Percentiles rank a stretch among this genome's conserved stretches.
These are phyloP conservation scores for Agrocybe praecox DNA, from an alignment of 768 basidiomycete genomes.

Conservation along the genomic window DNA sequence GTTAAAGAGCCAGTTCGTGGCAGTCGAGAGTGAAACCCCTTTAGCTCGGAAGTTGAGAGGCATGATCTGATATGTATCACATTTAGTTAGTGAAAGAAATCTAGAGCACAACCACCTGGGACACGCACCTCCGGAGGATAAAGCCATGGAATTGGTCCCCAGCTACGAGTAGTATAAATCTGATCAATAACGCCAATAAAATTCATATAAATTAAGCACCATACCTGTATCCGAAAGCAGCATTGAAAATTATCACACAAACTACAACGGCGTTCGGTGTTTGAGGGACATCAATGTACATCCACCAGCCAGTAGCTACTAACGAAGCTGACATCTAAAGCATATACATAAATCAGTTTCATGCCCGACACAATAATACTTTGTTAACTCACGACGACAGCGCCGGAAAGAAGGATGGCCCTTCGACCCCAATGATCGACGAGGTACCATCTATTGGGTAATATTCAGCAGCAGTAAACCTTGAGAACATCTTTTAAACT, in stretches of 20 bases:
- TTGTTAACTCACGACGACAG: slow-evolving; percentile 61
- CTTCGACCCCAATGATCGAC: slow-evolving; percentile 92
- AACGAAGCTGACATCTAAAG: slow-evolving; percentile 81
- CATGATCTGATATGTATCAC: slow-evolving; percentile 69
- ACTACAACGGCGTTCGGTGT: slow-evolving; percentile 88
- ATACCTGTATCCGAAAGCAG: slow-evolving; percentile 87
- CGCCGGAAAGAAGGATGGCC: slow-evolving; percentile 84
- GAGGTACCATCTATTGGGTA: slow-evolving; percentile 76
- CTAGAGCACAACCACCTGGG: no score
- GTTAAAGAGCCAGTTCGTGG: slow-evolving; percentile 89
- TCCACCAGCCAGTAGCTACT: slow-evolving; percentile 87
- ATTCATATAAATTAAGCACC: no score
- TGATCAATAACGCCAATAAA: no score
- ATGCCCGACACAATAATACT: neutral
- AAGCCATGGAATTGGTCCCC: slow-evolving; percentile 89
- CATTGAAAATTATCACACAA: slow-evolving; percentile 92
- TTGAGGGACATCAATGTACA: slow-evolving; percentile 84
- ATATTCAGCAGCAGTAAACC: slow-evolving; percentile 10
- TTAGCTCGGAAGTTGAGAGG: slow-evolving; percentile 88
- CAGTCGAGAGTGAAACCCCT: slow-evolving; percentile 94
- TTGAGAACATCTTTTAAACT: slow-evolving; percentile 25
- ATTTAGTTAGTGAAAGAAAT: no score
- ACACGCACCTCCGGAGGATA: slow-evolving; percentile 79
- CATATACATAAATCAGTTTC: neutral
- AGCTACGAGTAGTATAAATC: no score